Base-by-base conservation (phyloP, 2,329 filamentous ascomycete genomes). In the Diplodia seriata region DNA sequence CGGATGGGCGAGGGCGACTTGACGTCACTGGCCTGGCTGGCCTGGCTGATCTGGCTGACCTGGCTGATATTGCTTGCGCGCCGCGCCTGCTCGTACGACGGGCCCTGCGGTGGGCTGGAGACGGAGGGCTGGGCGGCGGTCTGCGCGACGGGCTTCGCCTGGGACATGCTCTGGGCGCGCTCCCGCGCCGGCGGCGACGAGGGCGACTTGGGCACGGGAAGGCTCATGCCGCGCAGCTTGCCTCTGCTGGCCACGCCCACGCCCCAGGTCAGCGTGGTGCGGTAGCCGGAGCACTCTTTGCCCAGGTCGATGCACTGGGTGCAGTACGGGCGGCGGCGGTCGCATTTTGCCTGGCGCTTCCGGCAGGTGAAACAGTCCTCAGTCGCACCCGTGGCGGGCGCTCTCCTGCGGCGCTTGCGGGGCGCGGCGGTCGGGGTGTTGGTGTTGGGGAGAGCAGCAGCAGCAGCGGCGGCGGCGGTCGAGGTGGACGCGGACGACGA, bases 351-450 rank as follows among this genome's bases (percentile, higher is more conserved):
- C 74, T 89, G 90, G 76, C 91, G 88, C 82, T 93, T 95, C 72
- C 90, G 87, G 83, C 94, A 99, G 53, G 93, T 89, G 79, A 97
- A 97, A 86, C 94, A 99, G 81, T 98, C 94, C 79, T 97, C 93
- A 55, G 92, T 89, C 69, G 94, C 94, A 75, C 94, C 94, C 71
- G 92, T 94, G 63, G 92, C 90, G 23, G 93, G 91, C 23, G 94
- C 92, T 82, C 94, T 89, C 86, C 94, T 91, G 83, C 93, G 90
- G 77, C 94, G 89, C 84, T 97, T 85, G 72, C 72, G 84, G 74
- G 74, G 78, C 66, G 67, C 51, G 40, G 63, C 57, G 29, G 70
- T 49, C 38, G 43, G 57, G 40, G 43, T n/a, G 51, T 8, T 23
- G 40, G 43, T n/a, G 51, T 8, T 23, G 33, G 51, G 56, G 38